Base-by-base conservation (phyloP, 805 yeast genomes). In the Sugiyamaella floridensis region DNA sequence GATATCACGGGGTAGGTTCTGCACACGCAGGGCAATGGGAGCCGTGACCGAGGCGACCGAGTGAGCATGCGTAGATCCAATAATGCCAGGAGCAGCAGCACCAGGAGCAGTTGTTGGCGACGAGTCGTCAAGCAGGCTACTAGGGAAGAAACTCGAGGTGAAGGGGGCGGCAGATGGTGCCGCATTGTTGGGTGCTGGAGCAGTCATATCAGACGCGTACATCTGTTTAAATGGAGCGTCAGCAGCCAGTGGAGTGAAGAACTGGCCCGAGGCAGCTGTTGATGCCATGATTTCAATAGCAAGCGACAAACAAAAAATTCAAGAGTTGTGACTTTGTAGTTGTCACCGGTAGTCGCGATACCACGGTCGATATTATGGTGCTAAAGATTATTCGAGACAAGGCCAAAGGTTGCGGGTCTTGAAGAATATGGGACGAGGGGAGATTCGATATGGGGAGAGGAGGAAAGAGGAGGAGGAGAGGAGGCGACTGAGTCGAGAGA, bases 1-100 rank as follows among this genome's bases (percentile, higher is more conserved):
- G 43, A 71, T 48, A 49, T 72, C 72, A 26, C 65, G 62, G 0
- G 76, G 75, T 29, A 71, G 53, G 51, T 69, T 67, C 34, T 59
- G 57, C 28, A 69, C 58, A 14, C 60, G 55, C 9, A 68, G 56
- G 7, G 65, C 49, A 9, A 55, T 49, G 9, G 58, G 58, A 20
- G 45, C 50, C 10, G 53, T 32, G 18, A 40, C 29, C 11, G 56
- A 42, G 15, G 41, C 19, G n/a, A 43, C 20, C 1, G 40, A 40
- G 20, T 44, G 32, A 7, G 45, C 18, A 4, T 16, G 22, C 11
- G 50, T 15, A 2, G 47, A 32, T 10, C 37, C 37, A 32, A 32
- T 32, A 32, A 32, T 11, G 37, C 37, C 37, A 8, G 37, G n/a
- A 10, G 37, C n/a, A 10, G 34, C 7, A 11, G 37, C 37, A 32